Percentiles rank a stretch among this genome's conserved stretches.
Conservation (phyloP, 805 yeast genomes). For the Groenewaldozyma salmanticensis region DNA sequence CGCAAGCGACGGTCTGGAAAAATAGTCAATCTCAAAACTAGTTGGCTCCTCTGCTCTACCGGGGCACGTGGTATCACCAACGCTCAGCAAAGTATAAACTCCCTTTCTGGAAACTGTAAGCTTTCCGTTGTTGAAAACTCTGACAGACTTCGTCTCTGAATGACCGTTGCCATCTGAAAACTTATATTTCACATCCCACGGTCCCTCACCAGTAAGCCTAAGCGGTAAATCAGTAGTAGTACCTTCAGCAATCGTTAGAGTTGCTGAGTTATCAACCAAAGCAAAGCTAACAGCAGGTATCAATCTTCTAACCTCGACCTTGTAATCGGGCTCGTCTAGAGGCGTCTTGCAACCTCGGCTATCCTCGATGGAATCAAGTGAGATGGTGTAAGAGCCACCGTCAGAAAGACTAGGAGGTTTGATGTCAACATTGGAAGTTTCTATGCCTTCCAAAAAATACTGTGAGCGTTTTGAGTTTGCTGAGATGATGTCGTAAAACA, state of each 20-base stretch:
- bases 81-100: conserved; percentile 33
- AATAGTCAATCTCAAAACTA: conserved; percentile 35
- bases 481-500: conserved; percentile 60
- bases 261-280: conserved; percentile 28
- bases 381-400: conserved; percentile 68
- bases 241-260: conserved; percentile 39
- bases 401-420: conserved; percentile 42
- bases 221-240: conserved; percentile 50
- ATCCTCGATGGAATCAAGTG: conserved; percentile 59
- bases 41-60: conserved; percentile 34
- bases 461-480: conserved; percentile 41
- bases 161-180: conserved; percentile 9
- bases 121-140: conserved; percentile 13
- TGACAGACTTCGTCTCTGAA: conserved; percentile 5
- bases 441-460: conserved; percentile 34
- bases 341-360: conserved; percentile 71
- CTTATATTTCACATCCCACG: conserved; percentile 32
- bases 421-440: conserved; percentile 32
- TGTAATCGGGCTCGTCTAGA: conserved; percentile 52
- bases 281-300: conserved; percentile 50
- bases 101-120: conserved; percentile 39
- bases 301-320: conserved; percentile 58
- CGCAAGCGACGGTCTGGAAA: conserved; percentile 37
- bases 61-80: conserved; percentile 43
- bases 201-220: conserved; percentile 46